These are phyloP conservation scores for Talaromyces stipitatus DNA, from an alignment of 495 filamentous ascomycete genomes.

Conservation along the genomic window DNA sequence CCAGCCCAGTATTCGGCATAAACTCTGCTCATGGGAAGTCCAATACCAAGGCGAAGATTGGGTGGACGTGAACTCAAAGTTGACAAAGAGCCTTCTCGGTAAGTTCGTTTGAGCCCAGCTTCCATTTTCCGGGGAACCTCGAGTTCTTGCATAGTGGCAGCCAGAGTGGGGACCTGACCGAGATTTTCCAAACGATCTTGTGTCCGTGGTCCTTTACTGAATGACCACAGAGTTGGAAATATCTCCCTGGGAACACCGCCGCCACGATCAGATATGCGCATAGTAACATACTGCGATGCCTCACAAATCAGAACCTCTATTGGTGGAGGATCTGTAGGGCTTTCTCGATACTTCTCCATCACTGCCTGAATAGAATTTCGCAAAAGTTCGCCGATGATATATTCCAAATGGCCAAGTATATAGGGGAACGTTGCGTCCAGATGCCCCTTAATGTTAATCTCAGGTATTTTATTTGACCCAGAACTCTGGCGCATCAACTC, in stretches of 20 bases:
- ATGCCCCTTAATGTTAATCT: conserved; percentile 81
- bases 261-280: conserved; percentile 91
- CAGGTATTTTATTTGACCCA: conserved; percentile 62
- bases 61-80: conserved; percentile 74
- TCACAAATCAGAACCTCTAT: conserved; percentile 95
- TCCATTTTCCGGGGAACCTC: conserved; percentile 26
- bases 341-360: conserved; percentile 55
- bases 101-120: conserved; percentile 22
- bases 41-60: conserved; percentile 86
- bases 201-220: conserved; percentile 79
- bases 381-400: conserved; percentile 91
- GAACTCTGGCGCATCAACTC: conserved; percentile 65
- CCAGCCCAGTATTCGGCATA: conserved; percentile 99
- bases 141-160: conserved; percentile 90
- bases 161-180: conserved; percentile 80
- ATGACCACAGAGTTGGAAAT: conserved; percentile 91
- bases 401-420: conserved; percentile 91
- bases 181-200: conserved; percentile 71
- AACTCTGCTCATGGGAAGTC: conserved; percentile 84
- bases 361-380: conserved; percentile 92
- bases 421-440: conserved; percentile 89
- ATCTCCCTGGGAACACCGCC: conserved; percentile 82
- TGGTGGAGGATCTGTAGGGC: conserved; percentile 52
- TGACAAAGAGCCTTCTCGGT: conserved; percentile 59
- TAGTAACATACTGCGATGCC: conserved; percentile 89